A percentile compares a stretch with the other conserved stretches of the same genome.
Conservation (phyloP, 2,329 filamentous ascomycete species). For the Polytolypa hystricis region DNA sequence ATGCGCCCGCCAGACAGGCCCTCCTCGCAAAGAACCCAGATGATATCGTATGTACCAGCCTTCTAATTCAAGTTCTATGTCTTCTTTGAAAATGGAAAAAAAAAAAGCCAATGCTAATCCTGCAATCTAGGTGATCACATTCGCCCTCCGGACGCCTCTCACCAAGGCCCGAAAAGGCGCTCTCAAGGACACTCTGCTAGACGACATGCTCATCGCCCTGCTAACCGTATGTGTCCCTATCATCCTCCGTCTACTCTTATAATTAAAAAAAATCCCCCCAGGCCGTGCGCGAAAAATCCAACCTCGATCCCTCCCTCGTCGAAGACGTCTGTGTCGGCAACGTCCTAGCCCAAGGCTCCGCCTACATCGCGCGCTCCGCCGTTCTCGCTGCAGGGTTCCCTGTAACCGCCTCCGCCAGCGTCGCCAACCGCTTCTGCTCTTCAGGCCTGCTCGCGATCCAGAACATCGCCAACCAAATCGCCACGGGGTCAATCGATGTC, state of each 20-base stretch:
- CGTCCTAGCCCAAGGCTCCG: constrained; percentile 76
- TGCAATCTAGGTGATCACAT: constrained; percentile 27
- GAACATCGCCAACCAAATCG: constrained; percentile 87
- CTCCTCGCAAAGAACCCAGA: constrained; percentile 27
- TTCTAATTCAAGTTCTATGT: too few relatives aligned
- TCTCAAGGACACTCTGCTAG: constrained; percentile 28
- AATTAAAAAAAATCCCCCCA: constrained; percentile 25
- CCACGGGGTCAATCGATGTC: constrained; percentile 77
- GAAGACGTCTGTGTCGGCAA: constrained; percentile 84
- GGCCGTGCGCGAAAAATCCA: constrained; percentile 67
- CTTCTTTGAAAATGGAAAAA: too few relatives aligned
- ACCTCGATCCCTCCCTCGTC: constrained; percentile 73
- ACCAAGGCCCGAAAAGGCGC: constrained; percentile 31
- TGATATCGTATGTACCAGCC: constrained; percentile 25
- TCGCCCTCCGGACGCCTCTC: constrained; percentile 28
- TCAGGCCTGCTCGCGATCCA: constrained; percentile 80
- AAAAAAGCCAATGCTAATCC: constrained; percentile 3
- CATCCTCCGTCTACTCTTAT: not conserved
- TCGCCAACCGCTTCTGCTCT: constrained; percentile 83
- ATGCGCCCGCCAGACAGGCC: constrained; percentile 20
- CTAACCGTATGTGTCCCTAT: constrained; percentile 22
- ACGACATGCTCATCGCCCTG: constrained; percentile 27
- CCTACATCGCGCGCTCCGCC: constrained; percentile 81
- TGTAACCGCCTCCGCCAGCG: constrained; percentile 63
- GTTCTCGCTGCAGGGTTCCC: constrained; percentile 80